These are phyloP conservation scores for Penicillium sp. DNA, from an alignment of 2,329 filamentous ascomycete species.

Conservation along the genomic window DNA sequence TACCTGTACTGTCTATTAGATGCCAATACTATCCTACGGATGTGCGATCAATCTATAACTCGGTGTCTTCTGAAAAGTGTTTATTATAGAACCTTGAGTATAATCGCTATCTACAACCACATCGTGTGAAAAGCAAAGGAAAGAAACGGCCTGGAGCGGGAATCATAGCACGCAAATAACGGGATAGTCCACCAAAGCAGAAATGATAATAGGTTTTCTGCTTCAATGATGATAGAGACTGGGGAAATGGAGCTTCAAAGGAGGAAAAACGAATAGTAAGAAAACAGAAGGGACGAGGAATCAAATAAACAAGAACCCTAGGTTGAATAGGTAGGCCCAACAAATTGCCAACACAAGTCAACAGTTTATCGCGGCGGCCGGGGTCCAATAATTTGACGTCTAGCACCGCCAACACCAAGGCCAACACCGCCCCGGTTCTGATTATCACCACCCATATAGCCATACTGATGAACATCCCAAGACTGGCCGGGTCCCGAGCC, in stretches of 20 bases:
- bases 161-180: constrained; percentile 9
- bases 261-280: background rate
- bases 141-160: constrained; percentile 1
- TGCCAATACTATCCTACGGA: background rate
- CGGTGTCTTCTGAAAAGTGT: background rate
- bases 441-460: constrained; percentile 60
- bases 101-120: constrained; percentile 11
- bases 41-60: background rate
- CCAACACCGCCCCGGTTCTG: constrained; percentile 55
- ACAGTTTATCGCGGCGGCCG: constrained; percentile 45
- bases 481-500: constrained; percentile 48
- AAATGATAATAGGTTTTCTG: background rate
- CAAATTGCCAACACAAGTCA: background rate
- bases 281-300: background rate
- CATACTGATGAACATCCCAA: constrained; percentile 66
- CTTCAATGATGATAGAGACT: background rate
- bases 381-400: constrained; percentile 63
- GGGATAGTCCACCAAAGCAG: constrained; percentile 12
- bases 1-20: background rate
- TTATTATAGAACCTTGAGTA: background rate
- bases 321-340: constrained; percentile 4
- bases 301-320: background rate
- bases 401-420: constrained; percentile 53
- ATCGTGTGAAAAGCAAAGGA: background rate
- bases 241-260: background rate